Base-by-base conservation (phyloP, 805 yeast genomes). In the Metschnikowia bowlesiae region DNA sequence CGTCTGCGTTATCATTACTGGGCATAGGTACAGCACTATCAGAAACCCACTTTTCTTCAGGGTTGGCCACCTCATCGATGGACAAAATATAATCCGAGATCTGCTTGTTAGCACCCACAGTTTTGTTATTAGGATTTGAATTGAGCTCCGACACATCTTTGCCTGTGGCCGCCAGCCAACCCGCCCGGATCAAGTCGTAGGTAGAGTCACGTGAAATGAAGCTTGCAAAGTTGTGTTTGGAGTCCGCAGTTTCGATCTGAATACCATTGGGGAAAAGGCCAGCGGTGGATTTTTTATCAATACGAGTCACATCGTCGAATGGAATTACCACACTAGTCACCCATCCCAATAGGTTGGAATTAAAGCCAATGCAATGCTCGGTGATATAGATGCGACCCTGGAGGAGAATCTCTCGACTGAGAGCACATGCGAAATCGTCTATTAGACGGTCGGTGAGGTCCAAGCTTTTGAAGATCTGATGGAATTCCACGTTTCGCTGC, bases 191-290 rank as follows among this genome's bases (percentile, higher is more conserved):
- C 50, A 89, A 78, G 41, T 84, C 85, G 57, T 80, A 80, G 0
- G 96, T 85, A 7, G 83, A 67, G 63, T 92, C 97, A 50, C 97
- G 77, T 1, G 92, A 81, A 6, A 89, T 71, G 62, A 92, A 90
- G 49, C 96, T 88, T 11, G 96, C 97, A 73, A 92, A 91, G 16
- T 82, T 81, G 59, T 89, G 87, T 53, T 80, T 81, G 4, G 76
- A 79, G 67, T 74, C 79, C 35, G 69, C 73, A 0, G 94, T 86
- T 57, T 83, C 85, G 26, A 89, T 74, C 6, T 79, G 71, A 38
- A 92, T 89, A 3, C 96, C 97, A 64, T 92, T 92, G 22, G 96
- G 96, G 61, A 92, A 89, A 26, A 92, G 72, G 0, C 95, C 96
- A 6, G 89, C 97, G 0, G 97, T 89, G 16, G 83, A 77, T 51